A percentile compares a stretch with the other conserved stretches of the same genome.
phyloP scores from a whole-genome alignment of 208 protist species.

The Leishmania tarentolae region DNA sequence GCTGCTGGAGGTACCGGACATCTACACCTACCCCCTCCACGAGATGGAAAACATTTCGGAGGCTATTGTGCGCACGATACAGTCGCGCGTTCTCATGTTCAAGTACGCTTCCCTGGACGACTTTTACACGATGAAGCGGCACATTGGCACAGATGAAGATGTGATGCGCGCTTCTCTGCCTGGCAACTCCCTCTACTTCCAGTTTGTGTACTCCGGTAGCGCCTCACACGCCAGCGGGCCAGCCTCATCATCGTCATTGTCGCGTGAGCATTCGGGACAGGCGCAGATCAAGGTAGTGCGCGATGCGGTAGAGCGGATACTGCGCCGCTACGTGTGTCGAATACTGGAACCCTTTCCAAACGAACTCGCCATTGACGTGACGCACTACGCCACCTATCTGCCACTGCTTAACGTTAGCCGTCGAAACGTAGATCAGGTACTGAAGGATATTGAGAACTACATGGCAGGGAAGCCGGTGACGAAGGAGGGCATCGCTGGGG shows the following conservation, averaged over 20 bases:
- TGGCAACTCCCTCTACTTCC: conserved; percentile 8
- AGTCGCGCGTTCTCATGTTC: conserved; percentile 46
- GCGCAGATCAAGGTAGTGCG: conserved; percentile 17
- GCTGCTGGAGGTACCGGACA: conserved; percentile 26
- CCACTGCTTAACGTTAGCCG: conserved; percentile 31
- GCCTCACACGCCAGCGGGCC: not conserved
- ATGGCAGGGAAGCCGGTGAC: conserved; percentile 22
- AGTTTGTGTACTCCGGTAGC: conserved; percentile 8
- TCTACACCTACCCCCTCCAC: conserved; percentile 45
- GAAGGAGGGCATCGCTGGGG: conserved; percentile 27
- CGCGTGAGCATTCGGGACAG: not conserved
- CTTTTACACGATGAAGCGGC: conserved; percentile 13
- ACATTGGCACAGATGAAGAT: conserved; percentile 33
- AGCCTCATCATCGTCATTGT: not conserved
- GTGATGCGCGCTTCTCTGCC: conserved; percentile 2
- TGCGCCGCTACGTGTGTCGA: conserved; percentile 41
- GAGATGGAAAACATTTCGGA: conserved; percentile 48
- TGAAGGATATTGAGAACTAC: conserved; percentile 28
- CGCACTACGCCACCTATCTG: conserved; percentile 44
- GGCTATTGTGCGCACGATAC: conserved; percentile 40
- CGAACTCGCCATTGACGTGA: conserved; percentile 58
- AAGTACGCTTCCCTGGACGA: conserved; percentile 35
- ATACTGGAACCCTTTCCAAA: conserved; percentile 40
- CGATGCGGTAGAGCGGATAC: conserved; percentile 27
- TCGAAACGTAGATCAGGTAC: conserved; percentile 39